Evolutionary conservation across 1,139 yeast genomes (phyloP), one percentile per base, ranked within the genome.

Genomic region (Saccharomyces uvarum): DNA sequence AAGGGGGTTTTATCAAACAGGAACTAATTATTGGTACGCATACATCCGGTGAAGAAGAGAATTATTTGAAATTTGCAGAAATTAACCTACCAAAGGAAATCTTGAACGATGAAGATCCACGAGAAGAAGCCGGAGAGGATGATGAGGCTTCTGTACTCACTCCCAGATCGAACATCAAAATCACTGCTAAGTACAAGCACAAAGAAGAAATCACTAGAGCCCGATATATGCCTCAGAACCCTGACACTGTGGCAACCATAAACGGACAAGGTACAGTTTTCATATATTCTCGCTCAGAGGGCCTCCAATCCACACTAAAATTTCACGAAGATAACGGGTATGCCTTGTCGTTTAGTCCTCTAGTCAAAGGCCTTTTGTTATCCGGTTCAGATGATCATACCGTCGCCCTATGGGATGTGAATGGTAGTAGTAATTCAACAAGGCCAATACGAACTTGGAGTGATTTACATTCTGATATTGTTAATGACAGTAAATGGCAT

Each of bases 401-500:
- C 0, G 76, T 83, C 21, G 87, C 81, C 0, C 61, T 83, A 13
- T 80, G 88, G 77, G 85, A 84, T 61, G 70, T 79, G 1, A 61
- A 63, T 41, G 51, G 28, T 13, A 8, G 8, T 13, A 14, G 27
- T n/a, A n/a, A 14, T 16, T 19, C 50, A 4, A 51, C 19, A 2
- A 42, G 56, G 1, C 63, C 68, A 3, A 74, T 79, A 51, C 28
- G 60, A 50, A 51, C 63, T 50, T 65, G 75, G 33, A 67, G 69
- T 49, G 61, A 56, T 2, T 53, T 68, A 7, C 88, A 84, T 60
- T 61, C 68, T 0, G 83, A 82, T 58, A 82, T 83, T 32, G 88
- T 86, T 11, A 87, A 87, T 63, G 95, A 86, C 63, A 84, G 82
- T 26, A 81, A 83, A 69, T 86, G 91, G 88, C 86, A 84, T 62